Evolutionary conservation across 2,329 filamentous ascomycete species (phyloP), one percentile per base, ranked within the genome.

Genomic region (Leptographium galeiforme): DNA sequence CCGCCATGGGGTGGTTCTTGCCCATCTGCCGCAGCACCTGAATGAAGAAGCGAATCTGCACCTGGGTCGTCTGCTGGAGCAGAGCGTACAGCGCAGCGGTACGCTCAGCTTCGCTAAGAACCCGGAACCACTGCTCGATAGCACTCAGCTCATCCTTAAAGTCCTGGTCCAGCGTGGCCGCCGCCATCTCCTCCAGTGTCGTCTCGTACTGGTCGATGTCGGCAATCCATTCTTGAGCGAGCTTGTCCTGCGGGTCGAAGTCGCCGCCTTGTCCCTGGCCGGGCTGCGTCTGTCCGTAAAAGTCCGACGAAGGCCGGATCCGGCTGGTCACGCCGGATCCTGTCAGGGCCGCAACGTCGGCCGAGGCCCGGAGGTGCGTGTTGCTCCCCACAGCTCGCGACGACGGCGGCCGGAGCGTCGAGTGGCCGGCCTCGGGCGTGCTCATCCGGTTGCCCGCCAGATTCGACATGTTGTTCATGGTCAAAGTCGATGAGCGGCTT

Each of bases 121-220:
- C 93, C 57, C 90, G 85, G 70, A 98, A 98, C 93, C 93, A 98
- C 74, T 98, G 93, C 72, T 98, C 93, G 65, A 98, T 98, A 61
- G 93, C 93, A 66, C 89, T 96, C 57, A 98, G 79, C 70, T 98
- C 93, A 70, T 97, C 93, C 73, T 98, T 98, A 76, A 98, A 98
- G 66, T 98, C 93, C 73, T 98, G 93, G 66, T 98, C 93, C 53
- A 97, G 75, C n/a, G 93, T 97, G 33, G 93, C 93, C 36, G 91
- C 90, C 45, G 93, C 93, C 93, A 98, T 98, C 68, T 98, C 93
- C 70, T 97, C 93, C 63, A 98, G 71, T 1, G 93, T 98, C n/a
- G 84, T 95, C 75, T 98, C 93, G 64, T 96, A 96, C 68, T 97
- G 91, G 67, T 98, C 93, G 61, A 98, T 97, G 64, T 98, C 93